These are phyloP conservation scores for Teratosphaeria nubilosa DNA, from an alignment of 2,329 filamentous ascomycete species.

Conservation along the genomic window DNA sequence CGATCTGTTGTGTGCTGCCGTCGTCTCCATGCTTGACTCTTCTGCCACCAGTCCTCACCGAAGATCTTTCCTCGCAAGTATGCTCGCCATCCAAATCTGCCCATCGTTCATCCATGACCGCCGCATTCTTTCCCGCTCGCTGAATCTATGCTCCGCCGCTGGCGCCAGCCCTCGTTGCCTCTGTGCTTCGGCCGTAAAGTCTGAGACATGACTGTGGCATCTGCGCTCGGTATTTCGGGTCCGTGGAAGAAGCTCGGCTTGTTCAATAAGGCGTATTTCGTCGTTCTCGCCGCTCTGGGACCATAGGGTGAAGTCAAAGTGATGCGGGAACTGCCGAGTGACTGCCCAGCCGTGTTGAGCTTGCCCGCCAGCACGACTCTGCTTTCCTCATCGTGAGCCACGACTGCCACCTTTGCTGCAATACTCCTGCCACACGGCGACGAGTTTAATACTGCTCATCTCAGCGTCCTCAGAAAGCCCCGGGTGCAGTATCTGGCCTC, in stretches of 20 bases:
- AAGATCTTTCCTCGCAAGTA: background rate
- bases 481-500: background rate
- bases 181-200: background rate
- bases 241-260: background rate
- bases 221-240: background rate
- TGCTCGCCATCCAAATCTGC: background rate
- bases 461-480: background rate
- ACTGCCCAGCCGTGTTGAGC: background rate
- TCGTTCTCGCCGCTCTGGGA: background rate
- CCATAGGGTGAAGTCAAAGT: background rate
- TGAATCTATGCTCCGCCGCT: background rate
- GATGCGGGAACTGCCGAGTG: background rate
- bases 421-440: background rate
- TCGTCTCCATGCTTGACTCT: too few species aligned
- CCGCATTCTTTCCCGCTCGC: background rate
- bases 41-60: too few species aligned
- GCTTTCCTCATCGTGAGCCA: background rate
- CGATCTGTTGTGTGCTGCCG: too few species aligned
- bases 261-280: background rate
- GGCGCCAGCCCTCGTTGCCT: background rate
- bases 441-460: background rate
- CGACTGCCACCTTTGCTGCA: background rate
- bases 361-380: background rate
- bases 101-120: background rate
- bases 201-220: background rate